These are phyloP conservation scores for Wickerhamomyces tratensis DNA, from an alignment of 805 yeast species.

Conservation along the genomic window DNA sequence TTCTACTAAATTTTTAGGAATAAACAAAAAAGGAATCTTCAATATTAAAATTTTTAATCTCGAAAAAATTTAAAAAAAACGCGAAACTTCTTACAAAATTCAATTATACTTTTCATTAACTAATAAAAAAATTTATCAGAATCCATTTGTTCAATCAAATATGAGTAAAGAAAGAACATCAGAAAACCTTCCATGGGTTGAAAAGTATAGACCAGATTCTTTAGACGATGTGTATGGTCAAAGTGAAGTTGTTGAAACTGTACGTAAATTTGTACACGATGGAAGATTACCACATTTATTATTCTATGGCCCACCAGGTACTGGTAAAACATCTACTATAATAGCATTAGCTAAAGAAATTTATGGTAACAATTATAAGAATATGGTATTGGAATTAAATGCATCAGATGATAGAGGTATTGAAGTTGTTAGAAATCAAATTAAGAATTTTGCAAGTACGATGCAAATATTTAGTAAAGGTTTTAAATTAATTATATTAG, in stretches of 20 bases:
- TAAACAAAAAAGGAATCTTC: too few species aligned
- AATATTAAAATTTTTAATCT: too few species aligned
- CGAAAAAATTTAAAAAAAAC: too few species aligned
- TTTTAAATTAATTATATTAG: conserved; percentile 84
- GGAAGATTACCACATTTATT: conserved; percentile 84
- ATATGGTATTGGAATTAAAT: conserved; percentile 90
- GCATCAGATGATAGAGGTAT: conserved; percentile 98
- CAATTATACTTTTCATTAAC: too few species aligned
- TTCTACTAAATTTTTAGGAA: too few species aligned
- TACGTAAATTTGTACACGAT: conserved; percentile 73
- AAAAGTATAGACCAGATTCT: conserved; percentile 82
- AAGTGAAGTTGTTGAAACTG: conserved; percentile 74
- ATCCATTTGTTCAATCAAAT: too few species aligned
- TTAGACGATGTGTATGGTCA: conserved; percentile 91
- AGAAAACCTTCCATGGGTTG: conserved; percentile 49
- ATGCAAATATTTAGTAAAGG: conserved; percentile 84
- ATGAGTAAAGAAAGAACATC: conserved; percentile 16
- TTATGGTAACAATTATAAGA: conserved; percentile 71
- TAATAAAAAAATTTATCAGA: too few species aligned
- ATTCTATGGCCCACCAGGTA: conserved; percentile 94
- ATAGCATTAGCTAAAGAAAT: conserved; percentile 81
- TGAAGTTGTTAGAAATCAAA: conserved; percentile 95
- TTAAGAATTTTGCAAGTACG: conserved; percentile 93
- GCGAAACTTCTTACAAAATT: too few species aligned
- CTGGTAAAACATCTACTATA: conserved; percentile 86